Evolutionary conservation across 1,284 basidiomycete species (phyloP), one percentile per base, ranked within the genome.

Genomic region (Ceratobasidium sp.): DNA sequence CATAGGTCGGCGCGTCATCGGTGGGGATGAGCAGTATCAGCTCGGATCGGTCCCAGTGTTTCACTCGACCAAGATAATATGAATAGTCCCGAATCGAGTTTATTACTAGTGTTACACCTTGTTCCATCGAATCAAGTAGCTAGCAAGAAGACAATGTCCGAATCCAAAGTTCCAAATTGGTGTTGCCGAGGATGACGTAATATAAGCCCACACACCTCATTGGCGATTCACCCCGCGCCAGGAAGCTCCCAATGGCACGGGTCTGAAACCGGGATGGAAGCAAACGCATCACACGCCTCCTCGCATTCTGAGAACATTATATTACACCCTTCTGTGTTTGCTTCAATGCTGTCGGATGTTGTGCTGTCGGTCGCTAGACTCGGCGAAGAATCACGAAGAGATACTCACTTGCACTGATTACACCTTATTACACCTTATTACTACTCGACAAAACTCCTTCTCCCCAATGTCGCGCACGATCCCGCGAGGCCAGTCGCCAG

Each of bases 401-500:
- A 15, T 13, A 67, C 64, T 67, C 40, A 55, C 64, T 67, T 32
- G 64, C 64, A 67, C 27, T 67, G 64, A 34, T 54, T 54, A 40
- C 64, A 65, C 15, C 62, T 52, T 5, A 22, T 25, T n/a, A 17
- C 35, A 20, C 53, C 34, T 25, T 25, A 20, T 12, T 12, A 15
- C 15, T 49, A 45, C 32, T 13, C 47, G 35, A 32, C 49, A 65
- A 31, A 65, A 65, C 17, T 52, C 49, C 27, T 65, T 65, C 38
- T 42, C 43, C 17, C 62, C 62, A 32, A 65, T 65, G 29, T 64
- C 15, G 3, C 62, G 49, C 43, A 62, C 43, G 17, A 65, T 65
- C 13, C 49, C 49, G 15, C 27, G 2, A 7, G 62, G 49, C 60
- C 60, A 64, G 12, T 52, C 34, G 20, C 49, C 62, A 20, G 40